phyloP scores from a whole-genome alignment of 371 early-diverging fungal species.

The Rozella allomycis region DNA sequence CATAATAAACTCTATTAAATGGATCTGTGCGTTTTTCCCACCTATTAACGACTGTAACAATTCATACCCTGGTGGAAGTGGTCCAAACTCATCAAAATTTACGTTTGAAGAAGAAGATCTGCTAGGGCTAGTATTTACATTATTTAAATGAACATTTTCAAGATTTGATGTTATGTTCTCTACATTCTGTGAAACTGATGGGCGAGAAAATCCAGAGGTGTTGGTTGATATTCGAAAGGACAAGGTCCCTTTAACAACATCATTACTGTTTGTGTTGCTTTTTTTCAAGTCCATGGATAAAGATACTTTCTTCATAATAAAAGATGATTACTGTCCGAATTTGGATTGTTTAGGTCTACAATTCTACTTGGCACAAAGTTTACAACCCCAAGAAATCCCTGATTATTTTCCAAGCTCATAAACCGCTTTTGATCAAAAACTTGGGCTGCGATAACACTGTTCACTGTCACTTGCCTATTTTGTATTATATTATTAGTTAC shows the following conservation, averaged over 20 bases:
- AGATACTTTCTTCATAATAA: too few species aligned
- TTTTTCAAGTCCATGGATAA: too few species aligned
- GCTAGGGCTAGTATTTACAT: neutral
- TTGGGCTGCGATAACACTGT: constrained; percentile 67
- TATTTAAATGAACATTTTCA: too few species aligned
- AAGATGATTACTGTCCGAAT: too few species aligned
- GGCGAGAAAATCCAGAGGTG: too few species aligned
- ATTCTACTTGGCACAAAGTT: too few species aligned
- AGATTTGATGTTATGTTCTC: too few species aligned
- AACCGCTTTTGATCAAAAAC: constrained; percentile 89
- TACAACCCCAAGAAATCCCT: constrained; percentile 83
- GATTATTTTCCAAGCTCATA: constrained; percentile 53
- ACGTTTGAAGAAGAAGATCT: neutral
- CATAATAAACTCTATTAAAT: constrained; percentile 41
- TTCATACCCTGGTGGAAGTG: constrained; percentile 41
- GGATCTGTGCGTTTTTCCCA: constrained; percentile 49
- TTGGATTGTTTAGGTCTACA: too few species aligned
- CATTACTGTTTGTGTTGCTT: too few species aligned
- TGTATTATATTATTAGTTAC: constrained; percentile 1
- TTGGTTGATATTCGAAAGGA: too few species aligned
- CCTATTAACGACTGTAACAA: constrained; percentile 9
- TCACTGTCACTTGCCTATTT: constrained; percentile 38
- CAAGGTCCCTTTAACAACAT: too few species aligned
- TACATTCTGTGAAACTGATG: too few species aligned
- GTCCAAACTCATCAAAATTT: constrained; percentile 37